Base-by-base conservation (phyloP, 495 filamentous ascomycete genomes). In the Aspergillus taichungensis region DNA sequence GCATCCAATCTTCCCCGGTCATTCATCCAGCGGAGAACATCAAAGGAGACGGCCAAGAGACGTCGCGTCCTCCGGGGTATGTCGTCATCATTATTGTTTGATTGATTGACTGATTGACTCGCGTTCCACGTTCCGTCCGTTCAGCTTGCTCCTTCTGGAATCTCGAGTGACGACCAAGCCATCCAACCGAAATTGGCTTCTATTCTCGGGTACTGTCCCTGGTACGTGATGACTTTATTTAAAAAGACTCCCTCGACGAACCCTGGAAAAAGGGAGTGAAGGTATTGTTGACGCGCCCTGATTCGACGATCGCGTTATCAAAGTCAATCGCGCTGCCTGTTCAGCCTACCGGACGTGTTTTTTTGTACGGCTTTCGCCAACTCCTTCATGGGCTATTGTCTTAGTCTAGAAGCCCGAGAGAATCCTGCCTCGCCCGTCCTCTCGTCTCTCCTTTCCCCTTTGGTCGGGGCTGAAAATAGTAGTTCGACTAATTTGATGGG, bases 251-350 rank as follows among this genome's bases (percentile, higher is more conserved):
- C 18, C 18, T 24, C 18, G 18, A 24, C 18, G 18, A 24, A 24
- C 18, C 18, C 18, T 24, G 18, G 42, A 34, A 27, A 28, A 10
- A 24, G 29, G 18, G 18, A 44, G 30, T 31, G 24, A 45, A 3
- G 18, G 11, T 24, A n/a, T 37, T 33, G 14, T 52, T 44, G 50
- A 59, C 56, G 45, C 56, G 56, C 47, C 36, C 45, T 59, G 50
- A 59, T 59, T 59, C 52, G 56, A 50, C 45, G 47, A 53, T 53
- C 45, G 50, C 56, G 49, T 55, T 40, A n/a, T 31, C 44, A 49
- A 47, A 44, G 41, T 49, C 50, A 24, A 46, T 52, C 55, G 55
- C 55, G 55, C 52, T 59, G 55, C 44, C 50, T 47, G 46, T 27
- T 27, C 18, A 24, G 37, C 41, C 41, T 46, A 55, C 52, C 50